Conservation (phyloP, 306 rosid genomes). For the Trichosanthes cucumerina region DNA sequence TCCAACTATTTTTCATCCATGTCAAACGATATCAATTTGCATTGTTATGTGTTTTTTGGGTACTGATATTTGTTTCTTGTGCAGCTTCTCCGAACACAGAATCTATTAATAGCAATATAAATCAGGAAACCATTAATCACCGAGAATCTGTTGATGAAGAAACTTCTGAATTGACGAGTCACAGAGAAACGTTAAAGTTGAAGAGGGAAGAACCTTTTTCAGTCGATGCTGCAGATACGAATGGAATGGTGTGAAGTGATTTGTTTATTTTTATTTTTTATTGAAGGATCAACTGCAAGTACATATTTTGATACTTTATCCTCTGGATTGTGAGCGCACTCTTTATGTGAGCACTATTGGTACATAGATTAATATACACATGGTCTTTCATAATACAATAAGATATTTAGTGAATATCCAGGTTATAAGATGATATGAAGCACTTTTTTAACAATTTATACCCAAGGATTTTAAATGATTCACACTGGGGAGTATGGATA, state of each 20-base stretch:
- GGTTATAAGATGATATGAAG: background rate
- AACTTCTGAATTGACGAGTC: conserved; percentile 29
- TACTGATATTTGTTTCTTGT: conserved; percentile 22
- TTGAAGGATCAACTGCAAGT: conserved; percentile 11
- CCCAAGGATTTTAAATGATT: background rate
- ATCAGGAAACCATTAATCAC: conserved; percentile 31
- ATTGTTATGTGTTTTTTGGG: conserved; percentile 2
- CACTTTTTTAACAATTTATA: background rate
- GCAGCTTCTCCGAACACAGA: conserved; percentile 45
- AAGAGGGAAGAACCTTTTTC: conserved; percentile 34
- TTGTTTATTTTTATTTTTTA: background rate
- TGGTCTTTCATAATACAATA: background rate
- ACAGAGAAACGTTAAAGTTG: conserved; percentile 27
- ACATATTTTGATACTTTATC: background rate
- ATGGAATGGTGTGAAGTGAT: conserved; percentile 33
- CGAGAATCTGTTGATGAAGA: conserved; percentile 29
- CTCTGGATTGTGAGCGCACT: background rate
- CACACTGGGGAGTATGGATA: background rate
- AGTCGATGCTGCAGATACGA: conserved; percentile 28
- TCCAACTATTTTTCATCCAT: background rate
- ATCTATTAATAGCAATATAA: conserved; percentile 26
- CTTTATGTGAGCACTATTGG: background rate
- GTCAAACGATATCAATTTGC: background rate
- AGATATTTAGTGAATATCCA: background rate
- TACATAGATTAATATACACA: background rate